Percentiles rank a stretch among this genome's conserved stretches.
Conservation (phyloP, 768 basidiomycete species). For the Neoboletus magnificus region DNA sequence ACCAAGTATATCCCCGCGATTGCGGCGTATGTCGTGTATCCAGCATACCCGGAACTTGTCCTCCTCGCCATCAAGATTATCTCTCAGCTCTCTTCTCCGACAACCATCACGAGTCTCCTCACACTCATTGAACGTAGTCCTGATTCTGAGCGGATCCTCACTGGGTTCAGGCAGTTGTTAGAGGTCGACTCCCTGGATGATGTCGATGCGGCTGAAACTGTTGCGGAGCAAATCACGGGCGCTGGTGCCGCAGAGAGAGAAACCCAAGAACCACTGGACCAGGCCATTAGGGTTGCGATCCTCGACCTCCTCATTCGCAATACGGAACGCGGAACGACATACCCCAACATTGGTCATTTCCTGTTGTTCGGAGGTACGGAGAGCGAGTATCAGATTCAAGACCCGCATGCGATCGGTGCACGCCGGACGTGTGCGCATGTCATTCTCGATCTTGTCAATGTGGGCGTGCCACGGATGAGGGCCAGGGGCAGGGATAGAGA, state of each 20-base stretch:
- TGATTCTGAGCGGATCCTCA: conserved; percentile 82
- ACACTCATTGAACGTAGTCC: conserved; percentile 75
- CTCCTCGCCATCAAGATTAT: conserved; percentile 80
- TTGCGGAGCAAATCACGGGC: conserved; percentile 63
- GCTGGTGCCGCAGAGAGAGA: conserved; percentile 65
- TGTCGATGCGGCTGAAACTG: conserved; percentile 54
- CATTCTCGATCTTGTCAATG: conserved; percentile 71
- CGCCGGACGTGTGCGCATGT: conserved; percentile 74
- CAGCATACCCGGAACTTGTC: conserved; percentile 67
- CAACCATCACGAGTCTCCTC: conserved; percentile 68
- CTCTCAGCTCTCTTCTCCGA: conserved; percentile 59
- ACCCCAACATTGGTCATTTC: conserved; percentile 86
- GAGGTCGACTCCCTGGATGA: conserved; percentile 60
- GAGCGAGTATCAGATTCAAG: conserved; percentile 66
- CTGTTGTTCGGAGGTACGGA: conserved; percentile 69
- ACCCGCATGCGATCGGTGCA: conserved; percentile 72
- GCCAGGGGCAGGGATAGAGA: conserved; percentile 40
- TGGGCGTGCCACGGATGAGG: conserved; percentile 62
- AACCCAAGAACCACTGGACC: conserved; percentile 46
- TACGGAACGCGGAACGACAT: conserved; percentile 56
- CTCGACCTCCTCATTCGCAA: conserved; percentile 81
- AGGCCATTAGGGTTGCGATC: conserved; percentile 71
- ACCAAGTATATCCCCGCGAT: conserved; percentile 76
- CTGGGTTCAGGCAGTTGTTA: conserved; percentile 70
- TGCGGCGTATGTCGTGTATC: conserved; percentile 71